A percentile compares a stretch with the other conserved stretches of the same genome.
phyloP scores from a whole-genome alignment of 768 basidiomycete species.

The Artomyces pyxidatus region DNA sequence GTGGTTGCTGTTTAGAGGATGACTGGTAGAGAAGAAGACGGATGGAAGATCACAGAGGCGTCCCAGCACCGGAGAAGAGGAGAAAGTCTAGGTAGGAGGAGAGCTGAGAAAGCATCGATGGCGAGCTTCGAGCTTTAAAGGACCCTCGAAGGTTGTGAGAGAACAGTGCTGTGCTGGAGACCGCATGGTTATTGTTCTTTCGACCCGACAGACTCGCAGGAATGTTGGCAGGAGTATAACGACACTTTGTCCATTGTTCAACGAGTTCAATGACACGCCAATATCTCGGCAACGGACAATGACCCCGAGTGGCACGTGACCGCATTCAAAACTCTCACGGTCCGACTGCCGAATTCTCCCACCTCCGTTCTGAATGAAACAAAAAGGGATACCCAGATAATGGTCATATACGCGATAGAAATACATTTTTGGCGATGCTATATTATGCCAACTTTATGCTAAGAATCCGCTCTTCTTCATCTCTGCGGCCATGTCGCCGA shows the following conservation, averaged over 20 bases:
- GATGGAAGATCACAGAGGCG: neutral
- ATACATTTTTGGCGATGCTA: too few species aligned
- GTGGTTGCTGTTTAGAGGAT: neutral
- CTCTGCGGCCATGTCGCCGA: too few species aligned
- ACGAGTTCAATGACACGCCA: too few species aligned
- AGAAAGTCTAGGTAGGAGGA: neutral
- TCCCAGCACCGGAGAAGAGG: conserved; percentile 12
- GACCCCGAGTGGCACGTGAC: neutral
- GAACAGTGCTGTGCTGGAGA: neutral
- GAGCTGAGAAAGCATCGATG: neutral
- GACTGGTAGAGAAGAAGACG: neutral
- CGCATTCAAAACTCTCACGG: too few species aligned
- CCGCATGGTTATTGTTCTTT: neutral
- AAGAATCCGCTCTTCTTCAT: too few species aligned
- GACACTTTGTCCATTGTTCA: neutral
- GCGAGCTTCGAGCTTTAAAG: neutral
- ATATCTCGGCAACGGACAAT: neutral
- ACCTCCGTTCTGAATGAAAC: too few species aligned
- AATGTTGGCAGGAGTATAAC: neutral
- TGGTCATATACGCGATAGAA: too few species aligned
- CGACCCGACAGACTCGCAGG: neutral
- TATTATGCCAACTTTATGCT: too few species aligned
- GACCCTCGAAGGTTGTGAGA: neutral
- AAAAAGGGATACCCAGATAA: too few species aligned
- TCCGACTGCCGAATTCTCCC: too few species aligned